phyloP scores from a whole-genome alignment of 2,329 filamentous ascomycete genomes.

The Tolypocladium ophioglossoides region DNA sequence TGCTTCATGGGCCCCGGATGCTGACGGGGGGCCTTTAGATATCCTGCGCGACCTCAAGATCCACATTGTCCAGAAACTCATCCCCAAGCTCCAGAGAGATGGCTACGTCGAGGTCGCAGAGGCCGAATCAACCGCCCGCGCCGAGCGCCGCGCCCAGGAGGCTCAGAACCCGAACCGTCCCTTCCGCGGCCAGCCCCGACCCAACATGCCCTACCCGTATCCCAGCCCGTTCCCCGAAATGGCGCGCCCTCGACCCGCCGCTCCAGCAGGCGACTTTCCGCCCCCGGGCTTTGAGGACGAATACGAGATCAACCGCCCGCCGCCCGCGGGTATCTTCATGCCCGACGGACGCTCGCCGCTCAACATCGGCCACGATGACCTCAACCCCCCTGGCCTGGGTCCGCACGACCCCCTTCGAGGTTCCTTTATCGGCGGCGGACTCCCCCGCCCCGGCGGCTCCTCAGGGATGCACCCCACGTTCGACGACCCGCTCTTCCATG shows the following conservation, averaged over 20 bases:
- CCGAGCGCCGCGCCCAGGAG: slow-evolving; percentile 28
- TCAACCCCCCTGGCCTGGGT: slow-evolving; percentile 78
- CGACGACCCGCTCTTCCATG: slow-evolving; percentile 77
- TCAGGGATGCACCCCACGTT: slow-evolving; percentile 95
- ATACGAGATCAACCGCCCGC: slow-evolving; percentile 64
- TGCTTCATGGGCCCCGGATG: background rate
- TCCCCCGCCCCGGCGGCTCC: slow-evolving; percentile 47
- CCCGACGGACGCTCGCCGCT: slow-evolving; percentile 46
- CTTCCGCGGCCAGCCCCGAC: slow-evolving; percentile 36
- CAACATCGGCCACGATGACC: slow-evolving; percentile 73
- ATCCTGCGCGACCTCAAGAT: slow-evolving; percentile 64
- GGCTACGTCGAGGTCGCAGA: slow-evolving; percentile 58
- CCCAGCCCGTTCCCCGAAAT: slow-evolving; percentile 53
- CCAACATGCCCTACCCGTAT: slow-evolving; percentile 56
- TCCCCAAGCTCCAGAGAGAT: slow-evolving; percentile 66
- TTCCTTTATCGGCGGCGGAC: slow-evolving; percentile 51
- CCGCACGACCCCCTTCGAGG: slow-evolving; percentile 72
- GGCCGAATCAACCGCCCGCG: slow-evolving; percentile 29
- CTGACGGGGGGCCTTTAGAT: slow-evolving; percentile 25
- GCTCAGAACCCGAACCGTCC: slow-evolving; percentile 21
- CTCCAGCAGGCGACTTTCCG: slow-evolving; percentile 61
- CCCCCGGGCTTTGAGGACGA: slow-evolving; percentile 93
- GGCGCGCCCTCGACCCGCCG: slow-evolving; percentile 49
- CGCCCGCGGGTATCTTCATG: slow-evolving; percentile 15
- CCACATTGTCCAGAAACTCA: slow-evolving; percentile 73